A percentile compares a stretch with the other conserved stretches of the same genome.
Conservation (phyloP, 306 rosid genomes). For the Fragaria ananassa region DNA sequence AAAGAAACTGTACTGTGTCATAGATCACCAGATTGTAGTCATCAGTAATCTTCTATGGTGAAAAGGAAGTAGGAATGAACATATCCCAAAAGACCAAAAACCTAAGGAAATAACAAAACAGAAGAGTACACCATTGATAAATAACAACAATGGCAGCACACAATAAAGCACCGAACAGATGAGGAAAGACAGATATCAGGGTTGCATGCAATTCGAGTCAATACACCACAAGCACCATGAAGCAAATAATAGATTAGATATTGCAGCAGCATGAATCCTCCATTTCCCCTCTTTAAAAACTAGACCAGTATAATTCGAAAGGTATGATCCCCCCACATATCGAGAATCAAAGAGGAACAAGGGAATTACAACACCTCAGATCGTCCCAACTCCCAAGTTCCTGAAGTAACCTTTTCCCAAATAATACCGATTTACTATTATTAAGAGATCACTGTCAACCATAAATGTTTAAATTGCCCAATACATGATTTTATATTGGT, state of each 20-base stretch:
- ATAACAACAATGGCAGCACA: background rate
- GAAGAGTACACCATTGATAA: background rate
- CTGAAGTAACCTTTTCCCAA: background rate
- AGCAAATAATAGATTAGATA: background rate
- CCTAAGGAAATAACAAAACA: background rate
- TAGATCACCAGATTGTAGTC: slow-evolving; percentile 11
- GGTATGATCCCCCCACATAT: background rate
- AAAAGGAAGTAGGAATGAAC: background rate
- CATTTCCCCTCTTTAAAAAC: background rate
- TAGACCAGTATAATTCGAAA: background rate
- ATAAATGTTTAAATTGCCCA: background rate
- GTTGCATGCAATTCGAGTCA: background rate
- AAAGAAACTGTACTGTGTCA: slow-evolving; percentile 18
- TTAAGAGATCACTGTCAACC: background rate
- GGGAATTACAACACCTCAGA: background rate
- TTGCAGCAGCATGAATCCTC: background rate
- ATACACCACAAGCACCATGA: background rate
- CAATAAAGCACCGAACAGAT: background rate
- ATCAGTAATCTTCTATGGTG: background rate
- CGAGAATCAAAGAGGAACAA: background rate
- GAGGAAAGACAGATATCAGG: background rate
- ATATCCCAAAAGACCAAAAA: background rate
- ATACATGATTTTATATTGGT: background rate
- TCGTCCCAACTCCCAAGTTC: background rate
- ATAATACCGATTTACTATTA: background rate